A percentile compares a stretch with the other conserved stretches of the same genome.
These are phyloP conservation scores for Penicillium aurantiogriseum DNA, from an alignment of 2,329 filamentous ascomycete genomes.

Conservation along the genomic window DNA sequence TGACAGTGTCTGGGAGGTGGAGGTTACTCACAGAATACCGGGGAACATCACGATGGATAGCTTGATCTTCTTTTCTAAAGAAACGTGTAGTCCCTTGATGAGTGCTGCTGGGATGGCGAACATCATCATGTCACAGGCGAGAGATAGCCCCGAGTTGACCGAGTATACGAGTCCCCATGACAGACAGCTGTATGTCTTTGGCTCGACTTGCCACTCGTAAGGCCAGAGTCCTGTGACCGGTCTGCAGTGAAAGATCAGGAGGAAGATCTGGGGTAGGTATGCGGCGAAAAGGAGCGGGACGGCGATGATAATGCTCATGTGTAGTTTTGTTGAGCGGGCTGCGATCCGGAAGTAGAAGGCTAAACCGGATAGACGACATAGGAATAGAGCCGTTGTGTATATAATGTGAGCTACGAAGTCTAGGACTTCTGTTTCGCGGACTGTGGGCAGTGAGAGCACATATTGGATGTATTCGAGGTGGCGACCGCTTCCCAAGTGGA, in stretches of 20 bases:
- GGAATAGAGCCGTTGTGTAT: slow-evolving; percentile 51
- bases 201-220: slow-evolving; percentile 49
- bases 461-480: slow-evolving; percentile 42
- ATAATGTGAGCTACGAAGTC: slow-evolving; percentile 54
- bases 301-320: slow-evolving; percentile 25
- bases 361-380: slow-evolving; percentile 53
- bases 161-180: slow-evolving; percentile 54
- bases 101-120: slow-evolving; percentile 53
- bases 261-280: slow-evolving; percentile 50
- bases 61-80: slow-evolving; percentile 47
- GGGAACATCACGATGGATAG: slow-evolving; percentile 51
- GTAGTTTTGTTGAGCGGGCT: slow-evolving; percentile 30
- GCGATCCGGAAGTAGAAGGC: slow-evolving; percentile 53
- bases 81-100: slow-evolving; percentile 48
- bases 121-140: slow-evolving; percentile 52
- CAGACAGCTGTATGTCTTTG: slow-evolving; percentile 46
- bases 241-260: slow-evolving; percentile 53
- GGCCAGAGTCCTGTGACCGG: slow-evolving; percentile 55
- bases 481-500: slow-evolving; percentile 49
- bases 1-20: too few relatives aligned
- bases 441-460: slow-evolving; percentile 44
- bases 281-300: slow-evolving; percentile 41
- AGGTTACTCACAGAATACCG: slow-evolving; percentile 45
- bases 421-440: slow-evolving; percentile 47
- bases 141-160: slow-evolving; percentile 51